A percentile compares a stretch with the other conserved stretches of the same genome.
Conservation (phyloP, 1,139 yeast genomes). For the Candida sp. region DNA sequence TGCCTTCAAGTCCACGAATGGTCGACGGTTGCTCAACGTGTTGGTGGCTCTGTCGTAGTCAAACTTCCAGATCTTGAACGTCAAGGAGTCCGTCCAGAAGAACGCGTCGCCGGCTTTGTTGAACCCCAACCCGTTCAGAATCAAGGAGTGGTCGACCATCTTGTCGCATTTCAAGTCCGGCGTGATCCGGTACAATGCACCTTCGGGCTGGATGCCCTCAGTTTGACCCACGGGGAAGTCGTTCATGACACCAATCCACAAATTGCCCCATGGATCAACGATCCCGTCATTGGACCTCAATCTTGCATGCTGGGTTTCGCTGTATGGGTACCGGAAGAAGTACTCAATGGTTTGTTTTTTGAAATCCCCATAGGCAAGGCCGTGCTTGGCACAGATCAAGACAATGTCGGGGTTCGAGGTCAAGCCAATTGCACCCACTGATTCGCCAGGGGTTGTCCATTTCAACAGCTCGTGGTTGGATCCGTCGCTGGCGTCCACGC, state of each 20-base stretch:
- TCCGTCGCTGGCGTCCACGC: constrained; percentile 30
- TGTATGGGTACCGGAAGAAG: constrained; percentile 47
- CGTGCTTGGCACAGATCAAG: constrained; percentile 59
- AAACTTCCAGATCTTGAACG: constrained; percentile 60
- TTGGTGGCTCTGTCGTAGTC: constrained; percentile 59
- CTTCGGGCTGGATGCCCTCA: constrained; percentile 36
- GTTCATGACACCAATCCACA: constrained; percentile 78
- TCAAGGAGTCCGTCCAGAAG: constrained; percentile 76
- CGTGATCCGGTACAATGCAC: constrained; percentile 46
- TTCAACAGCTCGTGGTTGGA: constrained; percentile 42
- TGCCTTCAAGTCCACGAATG: constrained; percentile 45
- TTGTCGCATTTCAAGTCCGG: constrained; percentile 34
- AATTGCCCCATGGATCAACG: constrained; percentile 68
- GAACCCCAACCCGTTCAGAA: constrained; percentile 87
- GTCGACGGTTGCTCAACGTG: constrained; percentile 44
- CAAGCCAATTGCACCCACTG: constrained; percentile 69
- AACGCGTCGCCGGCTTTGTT: constrained; percentile 50
- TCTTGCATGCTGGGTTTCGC: constrained; percentile 25
- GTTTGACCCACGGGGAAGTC: constrained; percentile 43
- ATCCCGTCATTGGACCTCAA: constrained; percentile 78
- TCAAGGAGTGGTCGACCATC: constrained; percentile 42
- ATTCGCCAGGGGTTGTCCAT: constrained; percentile 38
- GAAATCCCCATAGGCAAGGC: constrained; percentile 57
- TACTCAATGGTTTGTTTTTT: constrained; percentile 43
- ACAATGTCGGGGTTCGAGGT: constrained; percentile 47